These are phyloP conservation scores for Leccinum ponderosum DNA, from an alignment of 1,284 basidiomycete genomes.

Conservation along the genomic window DNA sequence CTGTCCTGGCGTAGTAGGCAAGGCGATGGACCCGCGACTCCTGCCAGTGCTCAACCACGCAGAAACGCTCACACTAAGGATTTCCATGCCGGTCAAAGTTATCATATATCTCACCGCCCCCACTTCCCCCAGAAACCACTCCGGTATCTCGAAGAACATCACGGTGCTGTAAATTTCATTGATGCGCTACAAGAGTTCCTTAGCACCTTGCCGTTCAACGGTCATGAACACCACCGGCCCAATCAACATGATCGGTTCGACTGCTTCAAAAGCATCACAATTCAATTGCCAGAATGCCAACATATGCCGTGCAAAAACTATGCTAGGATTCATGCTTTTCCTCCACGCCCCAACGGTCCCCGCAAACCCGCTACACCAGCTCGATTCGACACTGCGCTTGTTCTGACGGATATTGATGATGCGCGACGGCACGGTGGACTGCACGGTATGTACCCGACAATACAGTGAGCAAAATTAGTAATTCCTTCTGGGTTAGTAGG, in stretches of 20 bases:
- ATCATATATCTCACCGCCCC: background rate
- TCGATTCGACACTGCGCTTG: background rate
- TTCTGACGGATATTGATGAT: background rate
- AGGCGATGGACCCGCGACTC: background rate
- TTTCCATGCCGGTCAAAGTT: background rate
- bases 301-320: background rate
- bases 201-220: background rate
- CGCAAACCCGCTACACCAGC: background rate
- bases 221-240: background rate
- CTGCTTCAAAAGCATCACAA: background rate
- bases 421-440: background rate
- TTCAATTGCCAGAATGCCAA: background rate
- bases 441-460: background rate
- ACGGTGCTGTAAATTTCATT: background rate
- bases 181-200: background rate
- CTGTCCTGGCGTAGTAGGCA: background rate
- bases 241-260: constrained; percentile 1
- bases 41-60: background rate
- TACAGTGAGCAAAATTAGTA: background rate
- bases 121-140: background rate
- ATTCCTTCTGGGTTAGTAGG: no score
- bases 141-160: background rate
- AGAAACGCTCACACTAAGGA: background rate
- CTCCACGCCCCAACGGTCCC: background rate
- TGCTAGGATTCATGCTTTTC: background rate